phyloP scores from a whole-genome alignment of 2,329 filamentous ascomycete species.

The Colletotrichum euphorbiae region DNA sequence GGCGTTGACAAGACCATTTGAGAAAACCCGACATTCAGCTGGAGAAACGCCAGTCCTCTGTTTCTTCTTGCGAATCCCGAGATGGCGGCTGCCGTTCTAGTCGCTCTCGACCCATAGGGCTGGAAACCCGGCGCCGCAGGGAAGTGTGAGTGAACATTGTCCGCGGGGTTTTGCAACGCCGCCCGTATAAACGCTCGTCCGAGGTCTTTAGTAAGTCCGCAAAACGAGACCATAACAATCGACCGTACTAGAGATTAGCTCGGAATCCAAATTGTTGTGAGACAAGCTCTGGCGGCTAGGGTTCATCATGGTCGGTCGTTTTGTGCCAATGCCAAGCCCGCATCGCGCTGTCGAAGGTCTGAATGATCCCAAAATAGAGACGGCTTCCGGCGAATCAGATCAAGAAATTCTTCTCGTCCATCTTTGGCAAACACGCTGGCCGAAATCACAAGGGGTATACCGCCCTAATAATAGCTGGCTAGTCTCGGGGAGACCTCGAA shows the following conservation, averaged over 20 bases:
- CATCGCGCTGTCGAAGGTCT: neutral
- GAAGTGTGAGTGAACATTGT: slow-evolving; percentile 23
- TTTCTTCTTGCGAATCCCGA: neutral
- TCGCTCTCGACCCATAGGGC: slow-evolving; percentile 9
- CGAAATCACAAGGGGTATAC: slow-evolving; percentile 2
- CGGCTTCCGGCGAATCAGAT: slow-evolving; percentile 4
- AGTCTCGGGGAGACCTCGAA: neutral
- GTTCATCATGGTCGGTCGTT: too few relatives aligned
- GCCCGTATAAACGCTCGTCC: slow-evolving; percentile 17
- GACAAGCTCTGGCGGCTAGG: too few relatives aligned
- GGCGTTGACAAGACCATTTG: neutral
- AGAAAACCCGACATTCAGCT: neutral
- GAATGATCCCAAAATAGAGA: neutral
- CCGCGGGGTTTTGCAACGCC: slow-evolving; percentile 34
- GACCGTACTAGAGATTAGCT: too few relatives aligned
- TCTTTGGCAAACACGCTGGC: neutral
- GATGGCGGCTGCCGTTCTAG: neutral
- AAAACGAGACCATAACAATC: too few relatives aligned
- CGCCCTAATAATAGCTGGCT: slow-evolving; percentile 9
- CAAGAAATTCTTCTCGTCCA: neutral
- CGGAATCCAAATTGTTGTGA: too few relatives aligned
- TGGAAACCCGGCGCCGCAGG: slow-evolving; percentile 13
- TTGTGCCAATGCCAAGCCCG: neutral
- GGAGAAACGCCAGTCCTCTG: neutral
- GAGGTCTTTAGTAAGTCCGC: slow-evolving; percentile 25